A percentile compares a stretch with the other conserved stretches of the same genome.
Conservation (phyloP, 2,329 filamentous ascomycete genomes). For the Alternaria postmessia region DNA sequence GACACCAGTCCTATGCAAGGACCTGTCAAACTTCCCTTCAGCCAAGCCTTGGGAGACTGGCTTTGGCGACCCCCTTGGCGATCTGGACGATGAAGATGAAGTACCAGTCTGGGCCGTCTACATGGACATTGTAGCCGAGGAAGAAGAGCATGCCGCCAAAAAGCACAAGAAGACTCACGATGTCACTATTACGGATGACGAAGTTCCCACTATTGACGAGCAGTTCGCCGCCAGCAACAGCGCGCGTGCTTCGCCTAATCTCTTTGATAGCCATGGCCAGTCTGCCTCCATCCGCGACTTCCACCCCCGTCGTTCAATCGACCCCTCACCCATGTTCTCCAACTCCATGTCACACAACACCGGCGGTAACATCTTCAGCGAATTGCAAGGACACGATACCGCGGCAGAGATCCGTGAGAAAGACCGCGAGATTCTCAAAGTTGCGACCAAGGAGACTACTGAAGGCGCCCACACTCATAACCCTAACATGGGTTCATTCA, state of each 20-base stretch:
- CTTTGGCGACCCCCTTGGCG: slow-evolving; percentile 39
- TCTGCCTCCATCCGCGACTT: slow-evolving; percentile 35
- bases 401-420: slow-evolving; percentile 21
- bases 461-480: slow-evolving; percentile 11
- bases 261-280: slow-evolving; percentile 34
- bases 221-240: slow-evolving; percentile 15
- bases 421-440: slow-evolving; percentile 26
- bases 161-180: slow-evolving; percentile 30
- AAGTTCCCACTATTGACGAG: slow-evolving; percentile 36
- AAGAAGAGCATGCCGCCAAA: slow-evolving; percentile 31
- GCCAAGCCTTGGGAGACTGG: slow-evolving; percentile 45
- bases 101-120: slow-evolving; percentile 45
- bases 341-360: slow-evolving; percentile 22
- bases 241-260: slow-evolving; percentile 8
- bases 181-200: slow-evolving; percentile 19
- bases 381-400: slow-evolving; percentile 29
- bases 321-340: slow-evolving; percentile 46
- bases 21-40: slow-evolving; percentile 40
- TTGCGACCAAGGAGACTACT: slow-evolving; percentile 19
- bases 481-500: slow-evolving; percentile 28
- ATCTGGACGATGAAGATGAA: slow-evolving; percentile 37
- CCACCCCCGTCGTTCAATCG: slow-evolving; percentile 40
- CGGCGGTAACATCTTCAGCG: slow-evolving; percentile 41
- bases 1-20: slow-evolving; percentile 31
- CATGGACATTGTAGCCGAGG: slow-evolving; percentile 35